phyloP scores from a whole-genome alignment of 306 rosid species.

The Trifolium pratense region DNA sequence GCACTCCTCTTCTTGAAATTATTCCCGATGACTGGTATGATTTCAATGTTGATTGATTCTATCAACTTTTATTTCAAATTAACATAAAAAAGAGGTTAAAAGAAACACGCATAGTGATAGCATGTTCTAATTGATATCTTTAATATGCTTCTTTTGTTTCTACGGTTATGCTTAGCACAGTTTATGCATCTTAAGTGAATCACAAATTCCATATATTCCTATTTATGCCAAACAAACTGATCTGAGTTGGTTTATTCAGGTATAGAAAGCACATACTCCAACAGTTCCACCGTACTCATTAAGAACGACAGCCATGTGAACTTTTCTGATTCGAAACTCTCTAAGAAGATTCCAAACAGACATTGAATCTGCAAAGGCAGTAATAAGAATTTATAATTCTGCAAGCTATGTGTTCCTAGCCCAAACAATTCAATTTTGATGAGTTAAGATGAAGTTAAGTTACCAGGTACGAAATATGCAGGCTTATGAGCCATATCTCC shows the following conservation, averaged over 20 bases:
- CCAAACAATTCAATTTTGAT: slow-evolving; percentile 30
- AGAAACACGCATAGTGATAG: slow-evolving; percentile 26
- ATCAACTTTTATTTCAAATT: slow-evolving; percentile 25
- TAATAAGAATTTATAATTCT: slow-evolving; percentile 45
- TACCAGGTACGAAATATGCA: slow-evolving; percentile 99
- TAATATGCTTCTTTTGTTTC: slow-evolving; percentile 9
- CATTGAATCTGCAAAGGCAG: slow-evolving; percentile 88
- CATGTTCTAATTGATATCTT: slow-evolving; percentile 26
- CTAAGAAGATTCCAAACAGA: slow-evolving; percentile 99
- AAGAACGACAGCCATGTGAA: slow-evolving; percentile 99
- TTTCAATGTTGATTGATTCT: slow-evolving; percentile 1
- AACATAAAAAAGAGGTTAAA: slow-evolving; percentile 18
- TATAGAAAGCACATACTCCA: slow-evolving; percentile 68
- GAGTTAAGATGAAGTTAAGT: slow-evolving; percentile 40
- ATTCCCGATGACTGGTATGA: slow-evolving; percentile 2
- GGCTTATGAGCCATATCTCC: slow-evolving; percentile 99
- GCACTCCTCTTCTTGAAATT: slow-evolving; percentile 12
- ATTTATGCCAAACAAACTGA: slow-evolving; percentile 36
- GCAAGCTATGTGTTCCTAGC: slow-evolving; percentile 25
- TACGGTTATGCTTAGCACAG: slow-evolving; percentile 21
- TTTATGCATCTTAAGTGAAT: slow-evolving; percentile 9
- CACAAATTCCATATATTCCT: slow-evolving; percentile 28
- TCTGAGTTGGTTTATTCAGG: slow-evolving; percentile 29
- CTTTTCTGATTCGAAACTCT: slow-evolving; percentile 96
- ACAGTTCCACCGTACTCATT: slow-evolving; percentile 99